phyloP scores from a whole-genome alignment of 306 rosid genomes.

The Hippophae rhamnoides region DNA sequence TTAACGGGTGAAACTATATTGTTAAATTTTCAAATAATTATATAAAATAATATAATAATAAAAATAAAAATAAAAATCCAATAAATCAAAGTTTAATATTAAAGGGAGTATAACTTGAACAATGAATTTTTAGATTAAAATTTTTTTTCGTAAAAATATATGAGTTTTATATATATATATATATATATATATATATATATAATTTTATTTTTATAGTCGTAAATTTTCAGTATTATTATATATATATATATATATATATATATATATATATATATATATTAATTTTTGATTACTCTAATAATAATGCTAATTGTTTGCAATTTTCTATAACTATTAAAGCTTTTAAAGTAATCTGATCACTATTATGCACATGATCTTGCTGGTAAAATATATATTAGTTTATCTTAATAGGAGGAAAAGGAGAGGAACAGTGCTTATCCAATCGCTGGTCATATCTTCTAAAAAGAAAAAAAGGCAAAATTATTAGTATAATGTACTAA shows the following conservation, averaged over 20 bases:
- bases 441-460: background rate
- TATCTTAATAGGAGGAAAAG: background rate
- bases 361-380: background rate
- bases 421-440: background rate
- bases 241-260: conserved; percentile 2
- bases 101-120: too few relatives aligned
- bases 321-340: background rate
- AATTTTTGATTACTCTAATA: background rate
- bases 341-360: background rate
- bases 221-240: background rate
- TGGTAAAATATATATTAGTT: background rate
- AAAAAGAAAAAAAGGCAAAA: too few relatives aligned
- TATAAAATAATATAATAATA: too few relatives aligned
- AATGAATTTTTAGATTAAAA: too few relatives aligned
- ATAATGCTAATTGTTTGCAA: background rate
- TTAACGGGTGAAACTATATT: too few relatives aligned
- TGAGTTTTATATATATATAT: too few relatives aligned
- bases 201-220: background rate
- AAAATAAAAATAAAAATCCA: too few relatives aligned
- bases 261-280: conserved; percentile 1
- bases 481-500: background rate
- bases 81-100: too few relatives aligned
- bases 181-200: too few relatives aligned
- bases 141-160: too few relatives aligned
- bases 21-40: too few relatives aligned